phyloP scores from a whole-genome alignment of 495 filamentous ascomycete genomes.

The Talaromyces thailandensis region DNA sequence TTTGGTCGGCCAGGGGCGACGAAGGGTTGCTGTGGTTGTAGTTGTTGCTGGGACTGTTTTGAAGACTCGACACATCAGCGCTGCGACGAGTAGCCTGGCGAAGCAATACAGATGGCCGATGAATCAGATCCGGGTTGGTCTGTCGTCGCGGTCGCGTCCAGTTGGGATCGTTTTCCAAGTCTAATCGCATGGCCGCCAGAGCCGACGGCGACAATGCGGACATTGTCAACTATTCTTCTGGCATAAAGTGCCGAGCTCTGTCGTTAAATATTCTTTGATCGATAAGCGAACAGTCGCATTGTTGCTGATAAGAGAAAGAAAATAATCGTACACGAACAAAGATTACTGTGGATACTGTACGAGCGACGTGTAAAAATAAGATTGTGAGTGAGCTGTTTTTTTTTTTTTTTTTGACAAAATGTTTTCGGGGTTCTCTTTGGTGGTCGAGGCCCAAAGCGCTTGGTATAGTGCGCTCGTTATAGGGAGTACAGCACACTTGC shows the following conservation, averaged over 20 bases:
- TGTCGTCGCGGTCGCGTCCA: slow-evolving; percentile 8
- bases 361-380: neutral
- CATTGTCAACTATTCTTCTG: slow-evolving; percentile 1
- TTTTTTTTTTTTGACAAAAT: neutral
- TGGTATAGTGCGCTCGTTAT: neutral
- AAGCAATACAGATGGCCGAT: slow-evolving; percentile 6
- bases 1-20: slow-evolving; percentile 2
- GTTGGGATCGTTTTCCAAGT: neutral
- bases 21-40: neutral
- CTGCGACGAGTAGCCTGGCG: slow-evolving; percentile 6
- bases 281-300: neutral
- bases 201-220: neutral
- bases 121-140: slow-evolving; percentile 8
- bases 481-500: neutral
- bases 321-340: neutral
- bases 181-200: neutral
- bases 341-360: neutral
- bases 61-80: slow-evolving; percentile 1
- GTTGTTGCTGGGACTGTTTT: neutral
- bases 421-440: neutral
- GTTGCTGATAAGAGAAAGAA: neutral
- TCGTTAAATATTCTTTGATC: neutral
- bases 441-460: neutral
- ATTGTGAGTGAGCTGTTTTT: neutral
- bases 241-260: neutral